Base-by-base conservation (phyloP, 2,329 filamentous ascomycete genomes). In the Neospermospora avenae region DNA sequence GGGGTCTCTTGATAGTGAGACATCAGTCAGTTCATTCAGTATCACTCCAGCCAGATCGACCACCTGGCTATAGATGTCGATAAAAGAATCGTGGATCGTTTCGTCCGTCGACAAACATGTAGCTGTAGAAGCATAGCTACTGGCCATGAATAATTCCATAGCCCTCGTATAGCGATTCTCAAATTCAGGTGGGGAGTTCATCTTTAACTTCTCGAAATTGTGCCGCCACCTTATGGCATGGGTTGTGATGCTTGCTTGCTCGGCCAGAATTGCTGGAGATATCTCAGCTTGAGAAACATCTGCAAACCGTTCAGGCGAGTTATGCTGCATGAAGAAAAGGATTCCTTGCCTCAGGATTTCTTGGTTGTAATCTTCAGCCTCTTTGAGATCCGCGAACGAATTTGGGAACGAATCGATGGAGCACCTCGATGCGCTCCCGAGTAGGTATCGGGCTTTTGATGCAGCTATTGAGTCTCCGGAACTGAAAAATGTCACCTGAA, bases 401-500 rank as follows among this genome's bases (percentile, higher is more conserved):
- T 7, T n/a, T 20, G 63, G 63, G 55, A 65, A 60, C 7, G 49
- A 25, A 6, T 54, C 24, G 25, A 60, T 44, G 4, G 57, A 35
- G 7, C 4, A 34, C 18, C 35, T 49, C 4, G 49, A 54, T 37
- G 42, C 56, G n/a, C 24, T 25, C 16, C 49, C 52, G 6, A 55
- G 54, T 8, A 41, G 20, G 20, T 39, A 34, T 22, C 42, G 31
- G 1, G 41, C 25, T 7, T 46, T 31, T 16, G 31, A 25, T 31
- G 49, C 39, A 39, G 51, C 20, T 16, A 10, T 11, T 22, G 44
- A 25, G 24, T 25, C 22, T 25, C 60, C 57, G n/a, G 55, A 46
- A 2, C 59, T 59, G 13, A 62, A 58, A 3, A 52, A 62, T 5
- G 58, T 58, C 13, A 52, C 48, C 44, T 64, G 59, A 7, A 61